A percentile compares a stretch with the other conserved stretches of the same genome.
Evolutionary conservation across 768 basidiomycete species (phyloP).

Genomic region (Trametes cinnabarina): DNA sequence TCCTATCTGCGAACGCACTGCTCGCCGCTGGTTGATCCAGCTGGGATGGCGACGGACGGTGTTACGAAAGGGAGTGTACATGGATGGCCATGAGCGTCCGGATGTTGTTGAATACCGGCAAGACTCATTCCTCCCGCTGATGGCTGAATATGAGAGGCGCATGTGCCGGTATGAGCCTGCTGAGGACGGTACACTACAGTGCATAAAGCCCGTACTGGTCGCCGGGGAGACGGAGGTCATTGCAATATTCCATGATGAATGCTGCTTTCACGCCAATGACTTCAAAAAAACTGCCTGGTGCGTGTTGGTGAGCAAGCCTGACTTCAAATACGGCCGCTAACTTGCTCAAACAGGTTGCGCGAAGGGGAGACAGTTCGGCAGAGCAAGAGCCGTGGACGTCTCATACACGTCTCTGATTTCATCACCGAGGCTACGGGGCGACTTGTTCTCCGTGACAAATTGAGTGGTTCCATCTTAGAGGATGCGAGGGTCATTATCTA

Average conservation of each 20-base stretch:
- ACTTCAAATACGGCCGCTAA: too few relatives aligned
- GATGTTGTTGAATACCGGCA: conserved; percentile 17
- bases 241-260: conserved; percentile 33
- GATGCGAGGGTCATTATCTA: conserved; percentile 37
- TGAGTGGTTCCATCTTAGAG: conserved; percentile 15
- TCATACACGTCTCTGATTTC: conserved; percentile 43
- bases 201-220: neutral
- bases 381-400: conserved; percentile 33
- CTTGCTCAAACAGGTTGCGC: neutral
- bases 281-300: conserved; percentile 7
- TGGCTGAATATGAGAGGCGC: conserved; percentile 22
- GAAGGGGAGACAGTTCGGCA: conserved; percentile 16
- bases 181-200: conserved; percentile 22
- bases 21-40: conserved; percentile 12
- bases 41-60: conserved; percentile 6
- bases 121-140: conserved; percentile 20
- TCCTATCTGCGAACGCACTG: conserved; percentile 4
- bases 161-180: conserved; percentile 15
- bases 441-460: conserved; percentile 23
- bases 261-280: conserved; percentile 32
- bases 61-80: conserved; percentile 14
- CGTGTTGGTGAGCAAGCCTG: neutral
- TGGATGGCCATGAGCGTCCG: conserved; percentile 19
- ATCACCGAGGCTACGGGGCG: conserved; percentile 35
- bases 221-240: conserved; percentile 29